Conservation (phyloP, 768 basidiomycete species). For the Tulasnella sp. region DNA sequence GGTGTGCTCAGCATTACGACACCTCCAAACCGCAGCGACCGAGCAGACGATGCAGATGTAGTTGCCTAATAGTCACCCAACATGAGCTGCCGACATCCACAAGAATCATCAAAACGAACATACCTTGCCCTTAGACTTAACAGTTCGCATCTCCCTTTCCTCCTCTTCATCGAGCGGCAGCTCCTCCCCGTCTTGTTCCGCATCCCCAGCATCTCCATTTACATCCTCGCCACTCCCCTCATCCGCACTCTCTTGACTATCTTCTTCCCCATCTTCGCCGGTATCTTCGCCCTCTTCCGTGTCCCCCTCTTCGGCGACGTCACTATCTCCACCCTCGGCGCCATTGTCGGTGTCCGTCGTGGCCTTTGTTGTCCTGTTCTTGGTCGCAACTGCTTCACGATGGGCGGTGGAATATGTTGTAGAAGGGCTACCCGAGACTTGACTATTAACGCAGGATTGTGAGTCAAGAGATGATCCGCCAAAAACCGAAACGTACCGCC, state of each 20-base stretch:
- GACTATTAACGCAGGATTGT: too few species aligned
- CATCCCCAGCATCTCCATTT: not conserved
- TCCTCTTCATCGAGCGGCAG: too few species aligned
- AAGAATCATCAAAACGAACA: too few species aligned
- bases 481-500: too few species aligned
- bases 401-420: not conserved
- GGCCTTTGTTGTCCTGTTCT: not conserved
- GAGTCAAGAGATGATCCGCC: too few species aligned
- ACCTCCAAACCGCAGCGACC: not conserved
- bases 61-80: slow-evolving; percentile 26
- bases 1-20: not conserved
- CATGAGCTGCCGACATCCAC: not conserved
- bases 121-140: too few species aligned
- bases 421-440: not conserved
- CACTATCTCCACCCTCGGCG: not conserved
- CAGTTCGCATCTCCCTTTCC: too few species aligned
- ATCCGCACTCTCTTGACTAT: not conserved
- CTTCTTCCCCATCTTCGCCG: not conserved
- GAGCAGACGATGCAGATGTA: not conserved
- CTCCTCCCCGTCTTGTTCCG: not conserved
- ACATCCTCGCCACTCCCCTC: not conserved
- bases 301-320: not conserved
- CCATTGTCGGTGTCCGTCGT: not conserved
- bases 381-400: not conserved
- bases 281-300: not conserved